phyloP scores from a whole-genome alignment of 2,329 filamentous ascomycete genomes.

The Botryotinia narcissicola region DNA sequence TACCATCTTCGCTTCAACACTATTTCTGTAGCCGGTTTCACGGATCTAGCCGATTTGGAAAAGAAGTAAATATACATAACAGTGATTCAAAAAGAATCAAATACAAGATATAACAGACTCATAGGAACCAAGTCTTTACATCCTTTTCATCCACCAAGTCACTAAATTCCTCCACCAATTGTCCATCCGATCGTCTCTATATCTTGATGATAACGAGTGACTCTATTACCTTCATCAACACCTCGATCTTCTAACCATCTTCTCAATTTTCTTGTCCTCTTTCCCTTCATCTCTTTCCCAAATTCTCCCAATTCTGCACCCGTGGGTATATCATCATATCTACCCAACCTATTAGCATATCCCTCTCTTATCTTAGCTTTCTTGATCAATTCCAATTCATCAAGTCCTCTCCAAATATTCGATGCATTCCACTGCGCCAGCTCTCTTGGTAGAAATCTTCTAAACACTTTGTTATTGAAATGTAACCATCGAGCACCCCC shows the following conservation, averaged over 20 bases:
- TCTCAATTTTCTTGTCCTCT: neutral
- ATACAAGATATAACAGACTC: no score
- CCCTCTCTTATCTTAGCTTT: neutral
- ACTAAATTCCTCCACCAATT: no score
- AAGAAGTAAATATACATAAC: neutral
- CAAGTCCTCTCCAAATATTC: neutral
- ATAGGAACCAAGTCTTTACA: no score
- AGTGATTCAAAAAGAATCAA: no score
- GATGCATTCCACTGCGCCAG: constrained; percentile 12
- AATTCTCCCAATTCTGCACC: neutral
- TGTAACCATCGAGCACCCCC: neutral
- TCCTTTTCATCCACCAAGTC: no score
- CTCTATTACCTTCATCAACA: neutral
- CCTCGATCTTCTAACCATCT: constrained; percentile 8
- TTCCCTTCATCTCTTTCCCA: neutral
- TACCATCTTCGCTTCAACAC: no score
- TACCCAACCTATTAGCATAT: neutral
- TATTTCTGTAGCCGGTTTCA: no score
- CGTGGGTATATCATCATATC: neutral
- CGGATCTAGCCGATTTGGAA: accelerated
- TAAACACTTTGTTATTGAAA: neutral
- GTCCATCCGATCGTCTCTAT: neutral
- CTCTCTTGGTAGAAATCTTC: neutral
- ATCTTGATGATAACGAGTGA: neutral
- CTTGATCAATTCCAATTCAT: neutral